phyloP scores from a whole-genome alignment of 257 asterid species.

The Eucommia ulmoides region DNA sequence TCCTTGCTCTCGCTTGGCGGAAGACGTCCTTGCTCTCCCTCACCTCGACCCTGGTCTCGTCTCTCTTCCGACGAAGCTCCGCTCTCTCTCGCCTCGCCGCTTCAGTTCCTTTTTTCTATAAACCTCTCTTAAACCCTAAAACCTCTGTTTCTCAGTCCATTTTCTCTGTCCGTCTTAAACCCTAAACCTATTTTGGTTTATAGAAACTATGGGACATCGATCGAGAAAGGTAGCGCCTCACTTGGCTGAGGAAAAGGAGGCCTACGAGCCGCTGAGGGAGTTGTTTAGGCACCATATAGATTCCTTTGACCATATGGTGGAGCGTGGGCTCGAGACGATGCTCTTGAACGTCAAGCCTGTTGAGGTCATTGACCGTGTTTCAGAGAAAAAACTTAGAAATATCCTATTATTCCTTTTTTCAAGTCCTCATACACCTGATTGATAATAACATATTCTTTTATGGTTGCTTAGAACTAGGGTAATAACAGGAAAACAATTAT shows the following conservation, averaged over 20 bases:
- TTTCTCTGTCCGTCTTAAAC: too few relatives aligned
- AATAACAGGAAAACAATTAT: neutral
- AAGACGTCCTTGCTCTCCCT: too few relatives aligned
- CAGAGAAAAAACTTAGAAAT: conserved; percentile 54
- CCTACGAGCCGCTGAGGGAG: conserved; percentile 47
- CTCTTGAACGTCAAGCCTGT: conserved; percentile 44
- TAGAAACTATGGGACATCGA: too few relatives aligned
- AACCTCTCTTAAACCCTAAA: too few relatives aligned
- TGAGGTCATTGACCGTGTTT: conserved; percentile 34
- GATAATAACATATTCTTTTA: neutral
- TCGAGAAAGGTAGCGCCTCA: too few relatives aligned
- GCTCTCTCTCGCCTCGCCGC: too few relatives aligned
- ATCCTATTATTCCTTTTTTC: conserved; percentile 36
- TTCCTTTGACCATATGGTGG: conserved; percentile 70
- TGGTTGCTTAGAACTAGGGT: neutral
- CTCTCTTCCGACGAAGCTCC: too few relatives aligned
- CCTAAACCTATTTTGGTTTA: too few relatives aligned
- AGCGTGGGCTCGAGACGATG: conserved; percentile 48
- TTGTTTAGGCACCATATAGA: conserved; percentile 67
- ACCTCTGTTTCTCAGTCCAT: too few relatives aligned
- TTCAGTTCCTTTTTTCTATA: too few relatives aligned
- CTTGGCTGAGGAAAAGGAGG: conserved; percentile 46
- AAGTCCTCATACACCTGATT: neutral
- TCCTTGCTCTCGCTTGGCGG: too few relatives aligned
- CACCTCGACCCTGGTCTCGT: too few relatives aligned